Percentiles rank a stretch among this genome's conserved stretches.
phyloP scores from a whole-genome alignment of 805 yeast genomes.

The Cephaloascus fragrans region DNA sequence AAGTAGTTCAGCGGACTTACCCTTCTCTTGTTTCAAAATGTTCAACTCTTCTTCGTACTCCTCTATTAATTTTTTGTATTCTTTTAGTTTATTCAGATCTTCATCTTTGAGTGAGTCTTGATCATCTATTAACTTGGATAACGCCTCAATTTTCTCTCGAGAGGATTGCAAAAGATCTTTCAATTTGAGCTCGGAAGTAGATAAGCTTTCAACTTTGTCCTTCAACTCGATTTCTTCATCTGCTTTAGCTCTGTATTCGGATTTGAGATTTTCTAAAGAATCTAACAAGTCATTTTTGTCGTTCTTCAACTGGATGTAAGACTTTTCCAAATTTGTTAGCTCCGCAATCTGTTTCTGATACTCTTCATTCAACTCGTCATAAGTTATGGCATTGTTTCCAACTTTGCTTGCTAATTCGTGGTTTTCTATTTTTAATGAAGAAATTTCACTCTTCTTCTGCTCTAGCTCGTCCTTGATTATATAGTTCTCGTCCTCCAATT shows the following conservation, averaged over 20 bases:
- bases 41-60: background rate
- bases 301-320: conserved; percentile 1
- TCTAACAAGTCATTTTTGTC: background rate
- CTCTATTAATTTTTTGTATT: background rate
- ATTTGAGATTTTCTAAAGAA: background rate
- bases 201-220: background rate
- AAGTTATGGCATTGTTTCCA: conserved; percentile 1
- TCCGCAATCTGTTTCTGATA: conserved; percentile 2
- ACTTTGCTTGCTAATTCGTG: conserved; percentile 3
- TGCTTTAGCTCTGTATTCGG: background rate
- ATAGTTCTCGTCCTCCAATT: conserved; percentile 20
- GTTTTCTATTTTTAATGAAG: conserved; percentile 1
- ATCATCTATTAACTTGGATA: background rate
- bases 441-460: conserved; percentile 2
- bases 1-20: background rate
- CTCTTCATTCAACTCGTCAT: conserved; percentile 5
- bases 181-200: background rate
- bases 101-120: background rate
- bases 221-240: background rate
- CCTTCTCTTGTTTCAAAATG: background rate
- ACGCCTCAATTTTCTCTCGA: background rate
- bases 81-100: background rate
- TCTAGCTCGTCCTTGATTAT: conserved; percentile 4
- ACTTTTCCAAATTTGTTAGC: background rate
- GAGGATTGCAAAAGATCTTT: background rate